phyloP scores from a whole-genome alignment of 2,329 filamentous ascomycete genomes.

The Raffaelea deltoideospora region DNA sequence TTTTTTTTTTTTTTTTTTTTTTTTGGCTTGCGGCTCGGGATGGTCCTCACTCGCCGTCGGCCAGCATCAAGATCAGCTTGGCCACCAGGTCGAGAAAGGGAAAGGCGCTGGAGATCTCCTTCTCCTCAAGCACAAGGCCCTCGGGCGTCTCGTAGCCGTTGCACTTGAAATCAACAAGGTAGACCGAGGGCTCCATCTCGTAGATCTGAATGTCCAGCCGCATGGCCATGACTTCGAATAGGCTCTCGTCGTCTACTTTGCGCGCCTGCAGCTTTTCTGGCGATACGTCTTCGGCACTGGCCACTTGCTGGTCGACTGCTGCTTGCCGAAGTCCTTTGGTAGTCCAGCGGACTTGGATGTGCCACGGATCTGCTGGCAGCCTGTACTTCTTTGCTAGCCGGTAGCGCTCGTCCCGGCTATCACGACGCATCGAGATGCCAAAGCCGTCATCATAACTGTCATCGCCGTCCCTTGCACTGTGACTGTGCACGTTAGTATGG shows the following conservation, averaged over 20 bases:
- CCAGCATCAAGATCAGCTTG: slow-evolving; percentile 81
- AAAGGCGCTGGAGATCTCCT: slow-evolving; percentile 89
- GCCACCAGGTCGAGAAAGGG: slow-evolving; percentile 91
- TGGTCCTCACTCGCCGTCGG: slow-evolving; percentile 50
- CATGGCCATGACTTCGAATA: slow-evolving; percentile 65
- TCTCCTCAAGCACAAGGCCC: slow-evolving; percentile 68
- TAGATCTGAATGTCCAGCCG: slow-evolving; percentile 96
- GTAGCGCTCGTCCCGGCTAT: slow-evolving; percentile 18
- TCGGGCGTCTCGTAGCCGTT: slow-evolving; percentile 79
- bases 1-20: neutral
- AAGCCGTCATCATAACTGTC: slow-evolving; percentile 13
- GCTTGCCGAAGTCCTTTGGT: slow-evolving; percentile 44
- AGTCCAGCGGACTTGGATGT: slow-evolving; percentile 78
- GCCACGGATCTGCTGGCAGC: slow-evolving; percentile 89
- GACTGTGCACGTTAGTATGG: neutral
- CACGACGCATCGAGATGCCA: slow-evolving; percentile 19
- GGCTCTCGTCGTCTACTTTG: slow-evolving; percentile 24
- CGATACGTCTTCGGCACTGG: slow-evolving; percentile 15
- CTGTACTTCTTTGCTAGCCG: slow-evolving; percentile 53
- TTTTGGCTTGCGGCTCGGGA: neutral
- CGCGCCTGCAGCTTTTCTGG: slow-evolving; percentile 27
- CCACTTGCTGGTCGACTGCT: slow-evolving; percentile 17
- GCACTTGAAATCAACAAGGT: slow-evolving; percentile 96
- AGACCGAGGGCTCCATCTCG: slow-evolving; percentile 81
- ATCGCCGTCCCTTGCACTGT: slow-evolving; percentile 4